Conservation (phyloP, 1,139 yeast species). For the Geotrichum histeridarum region DNA sequence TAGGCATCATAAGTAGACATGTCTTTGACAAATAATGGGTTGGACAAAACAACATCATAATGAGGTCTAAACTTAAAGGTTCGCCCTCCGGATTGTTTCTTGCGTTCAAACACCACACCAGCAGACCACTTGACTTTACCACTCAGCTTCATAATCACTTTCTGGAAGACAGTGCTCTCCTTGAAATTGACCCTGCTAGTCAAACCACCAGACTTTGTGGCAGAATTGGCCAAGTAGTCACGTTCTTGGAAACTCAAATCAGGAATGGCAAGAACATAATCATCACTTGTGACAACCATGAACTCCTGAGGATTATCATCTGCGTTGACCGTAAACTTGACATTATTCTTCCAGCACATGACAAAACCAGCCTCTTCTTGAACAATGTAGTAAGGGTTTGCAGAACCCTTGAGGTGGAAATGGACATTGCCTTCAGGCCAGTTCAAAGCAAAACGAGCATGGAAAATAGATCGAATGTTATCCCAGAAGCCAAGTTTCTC, state of each 20-base stretch:
- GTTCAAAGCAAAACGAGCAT: slow-evolving; percentile 47
- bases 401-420: slow-evolving; percentile 60
- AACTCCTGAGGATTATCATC: slow-evolving; percentile 59
- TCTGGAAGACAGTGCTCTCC: slow-evolving; percentile 34
- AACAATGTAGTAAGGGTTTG: slow-evolving; percentile 66
- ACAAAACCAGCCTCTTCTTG: slow-evolving; percentile 76
- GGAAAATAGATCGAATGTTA: slow-evolving; percentile 56
- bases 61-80: slow-evolving; percentile 62
- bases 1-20: slow-evolving; percentile 62
- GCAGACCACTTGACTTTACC: slow-evolving; percentile 49
- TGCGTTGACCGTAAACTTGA: slow-evolving; percentile 55
- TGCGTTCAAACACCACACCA: slow-evolving; percentile 46
- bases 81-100: slow-evolving; percentile 33
- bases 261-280: slow-evolving; percentile 65
- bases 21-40: slow-evolving; percentile 56
- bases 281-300: slow-evolving; percentile 58
- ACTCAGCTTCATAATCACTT: slow-evolving; percentile 50
- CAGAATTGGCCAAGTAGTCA: slow-evolving; percentile 30
- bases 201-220: slow-evolving; percentile 24
- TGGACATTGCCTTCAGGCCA: slow-evolving; percentile 51
- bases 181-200: slow-evolving; percentile 26
- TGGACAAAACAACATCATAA: slow-evolving; percentile 56
- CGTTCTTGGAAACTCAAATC: slow-evolving; percentile 36
- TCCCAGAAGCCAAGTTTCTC: slow-evolving; percentile 81
- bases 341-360: slow-evolving; percentile 69